phyloP scores from a whole-genome alignment of 805 yeast genomes.

The Metschnikowia noctiluminum region DNA sequence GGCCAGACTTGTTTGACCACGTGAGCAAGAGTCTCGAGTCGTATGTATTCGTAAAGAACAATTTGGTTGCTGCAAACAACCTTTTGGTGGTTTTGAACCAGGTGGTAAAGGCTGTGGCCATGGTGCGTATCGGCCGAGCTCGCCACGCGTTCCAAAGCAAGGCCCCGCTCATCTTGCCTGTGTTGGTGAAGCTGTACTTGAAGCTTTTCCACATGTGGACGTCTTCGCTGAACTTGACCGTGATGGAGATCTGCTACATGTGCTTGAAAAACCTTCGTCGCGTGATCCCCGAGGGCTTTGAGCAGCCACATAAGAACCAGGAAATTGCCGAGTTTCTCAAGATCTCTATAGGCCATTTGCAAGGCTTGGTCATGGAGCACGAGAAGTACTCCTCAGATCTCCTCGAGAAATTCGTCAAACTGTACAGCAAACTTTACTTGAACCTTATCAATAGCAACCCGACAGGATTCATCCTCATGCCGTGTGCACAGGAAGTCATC shows the following conservation, averaged over 20 bases:
- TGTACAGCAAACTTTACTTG: conserved; percentile 71
- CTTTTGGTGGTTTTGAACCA: conserved; percentile 69
- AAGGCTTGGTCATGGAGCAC: conserved; percentile 50
- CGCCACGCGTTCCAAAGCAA: conserved; percentile 73
- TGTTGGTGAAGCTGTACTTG: conserved; percentile 57
- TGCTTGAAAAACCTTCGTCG: conserved; percentile 73
- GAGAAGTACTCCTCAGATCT: conserved; percentile 46
- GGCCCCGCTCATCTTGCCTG: conserved; percentile 59
- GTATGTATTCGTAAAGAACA: conserved; percentile 35
- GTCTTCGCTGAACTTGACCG: conserved; percentile 43
- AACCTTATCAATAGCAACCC: conserved; percentile 59
- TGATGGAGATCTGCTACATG: conserved; percentile 73
- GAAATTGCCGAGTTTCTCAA: conserved; percentile 60
- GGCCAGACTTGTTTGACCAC: conserved; percentile 80
- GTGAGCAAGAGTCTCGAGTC: conserved; percentile 44
- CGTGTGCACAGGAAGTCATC: conserved; percentile 60
- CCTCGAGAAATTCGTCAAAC: conserved; percentile 68
- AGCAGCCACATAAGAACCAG: conserved; percentile 58
- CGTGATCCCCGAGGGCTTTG: conserved; percentile 72
- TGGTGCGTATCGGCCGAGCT: conserved; percentile 81
- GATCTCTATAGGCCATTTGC: conserved; percentile 56
- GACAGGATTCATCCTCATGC: conserved; percentile 65
- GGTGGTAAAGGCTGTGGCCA: conserved; percentile 66
- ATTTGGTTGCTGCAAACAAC: conserved; percentile 58
- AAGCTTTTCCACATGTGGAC: conserved; percentile 65